A percentile compares a stretch with the other conserved stretches of the same genome.
Conservation (phyloP, 2,329 filamentous ascomycete species). For the Colletotrichum liriopes region DNA sequence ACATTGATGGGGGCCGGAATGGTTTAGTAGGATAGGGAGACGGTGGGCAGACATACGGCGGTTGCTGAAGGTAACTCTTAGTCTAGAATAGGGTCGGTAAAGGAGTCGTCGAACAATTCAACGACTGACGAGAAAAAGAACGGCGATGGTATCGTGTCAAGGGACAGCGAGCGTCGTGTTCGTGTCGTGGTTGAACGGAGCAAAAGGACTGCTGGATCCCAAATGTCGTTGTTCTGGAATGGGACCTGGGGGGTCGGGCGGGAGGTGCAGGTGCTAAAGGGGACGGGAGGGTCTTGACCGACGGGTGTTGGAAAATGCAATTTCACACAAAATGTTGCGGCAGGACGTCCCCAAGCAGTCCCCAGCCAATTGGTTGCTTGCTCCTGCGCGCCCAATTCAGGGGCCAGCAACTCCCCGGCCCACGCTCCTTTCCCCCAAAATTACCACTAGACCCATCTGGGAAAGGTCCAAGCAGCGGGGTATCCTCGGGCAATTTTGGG, state of each 20-base stretch:
- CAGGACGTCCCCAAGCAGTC: slow-evolving; percentile 42
- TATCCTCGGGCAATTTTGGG: slow-evolving; percentile 40
- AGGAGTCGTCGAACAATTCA: slow-evolving; percentile 33
- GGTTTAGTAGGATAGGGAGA: slow-evolving; percentile 12
- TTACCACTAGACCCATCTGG: slow-evolving; percentile 13
- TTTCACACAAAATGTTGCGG: slow-evolving; percentile 58
- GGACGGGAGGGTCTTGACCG: slow-evolving; percentile 45
- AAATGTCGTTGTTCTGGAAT: slow-evolving; percentile 43
- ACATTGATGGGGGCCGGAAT: slow-evolving; percentile 24
- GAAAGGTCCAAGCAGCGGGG: slow-evolving; percentile 24
- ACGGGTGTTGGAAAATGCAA: slow-evolving; percentile 52
- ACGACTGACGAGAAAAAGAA: slow-evolving; percentile 30
- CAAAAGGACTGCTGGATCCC: slow-evolving; percentile 41
- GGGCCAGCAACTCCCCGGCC: slow-evolving; percentile 41
- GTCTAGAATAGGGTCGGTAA: slow-evolving; percentile 27
- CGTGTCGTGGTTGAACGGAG: slow-evolving; percentile 36
- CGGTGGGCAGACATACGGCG: slow-evolving; percentile 40
- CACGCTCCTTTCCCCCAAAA: slow-evolving; percentile 42
- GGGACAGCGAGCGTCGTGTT: slow-evolving; percentile 38
- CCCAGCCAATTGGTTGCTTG: slow-evolving; percentile 45
- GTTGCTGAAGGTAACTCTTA: slow-evolving; percentile 25
- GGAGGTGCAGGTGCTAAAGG: slow-evolving; percentile 44
- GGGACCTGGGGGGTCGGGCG: slow-evolving; percentile 33
- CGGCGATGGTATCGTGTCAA: slow-evolving; percentile 25
- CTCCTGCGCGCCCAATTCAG: slow-evolving; percentile 45